phyloP scores from a whole-genome alignment of 2,329 filamentous ascomycete genomes.

The Zalaria sp. region DNA sequence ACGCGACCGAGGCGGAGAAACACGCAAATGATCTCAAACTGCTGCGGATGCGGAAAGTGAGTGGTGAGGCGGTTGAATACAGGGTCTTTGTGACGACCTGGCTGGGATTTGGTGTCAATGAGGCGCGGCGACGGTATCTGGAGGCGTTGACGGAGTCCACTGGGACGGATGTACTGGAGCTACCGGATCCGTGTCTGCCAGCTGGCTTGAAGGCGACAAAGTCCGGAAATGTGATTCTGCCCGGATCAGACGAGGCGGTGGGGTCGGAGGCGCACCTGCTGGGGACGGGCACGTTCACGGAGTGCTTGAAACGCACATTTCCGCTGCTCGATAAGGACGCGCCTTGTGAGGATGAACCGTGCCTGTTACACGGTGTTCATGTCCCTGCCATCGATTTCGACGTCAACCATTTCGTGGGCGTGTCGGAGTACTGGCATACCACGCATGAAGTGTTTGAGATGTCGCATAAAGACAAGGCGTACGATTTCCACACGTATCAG shows the following conservation, averaged over 20 bases:
- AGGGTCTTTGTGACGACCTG: constrained; percentile 91
- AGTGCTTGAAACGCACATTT: constrained; percentile 69
- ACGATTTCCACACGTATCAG: constrained; percentile 85
- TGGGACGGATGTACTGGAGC: constrained; percentile 47
- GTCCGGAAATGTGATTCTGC: constrained; percentile 47
- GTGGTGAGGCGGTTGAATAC: constrained; percentile 67
- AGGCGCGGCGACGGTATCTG: constrained; percentile 78
- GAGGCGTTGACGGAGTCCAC: constrained; percentile 57
- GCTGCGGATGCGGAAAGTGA: constrained; percentile 67
- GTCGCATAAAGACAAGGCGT: constrained; percentile 62
- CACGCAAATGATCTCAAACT: constrained; percentile 83
- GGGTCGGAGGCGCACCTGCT: constrained; percentile 43
- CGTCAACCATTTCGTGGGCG: constrained; percentile 93
- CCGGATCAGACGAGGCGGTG: constrained; percentile 26
- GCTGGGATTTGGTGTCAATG: constrained; percentile 93
- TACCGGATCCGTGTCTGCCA: constrained; percentile 86
- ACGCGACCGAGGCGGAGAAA: constrained; percentile 74
- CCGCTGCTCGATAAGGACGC: constrained; percentile 83
- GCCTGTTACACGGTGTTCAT: constrained; percentile 79
- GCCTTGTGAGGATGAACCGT: constrained; percentile 69
- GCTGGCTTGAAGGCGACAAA: constrained; percentile 58
- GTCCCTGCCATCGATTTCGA: constrained; percentile 94
- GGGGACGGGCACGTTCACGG: constrained; percentile 75
- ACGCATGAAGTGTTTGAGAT: constrained; percentile 85
- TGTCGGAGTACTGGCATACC: constrained; percentile 98